These are phyloP conservation scores for Sideroxylon spinosum DNA, from an alignment of 179 eudicot species.

Conservation along the genomic window DNA sequence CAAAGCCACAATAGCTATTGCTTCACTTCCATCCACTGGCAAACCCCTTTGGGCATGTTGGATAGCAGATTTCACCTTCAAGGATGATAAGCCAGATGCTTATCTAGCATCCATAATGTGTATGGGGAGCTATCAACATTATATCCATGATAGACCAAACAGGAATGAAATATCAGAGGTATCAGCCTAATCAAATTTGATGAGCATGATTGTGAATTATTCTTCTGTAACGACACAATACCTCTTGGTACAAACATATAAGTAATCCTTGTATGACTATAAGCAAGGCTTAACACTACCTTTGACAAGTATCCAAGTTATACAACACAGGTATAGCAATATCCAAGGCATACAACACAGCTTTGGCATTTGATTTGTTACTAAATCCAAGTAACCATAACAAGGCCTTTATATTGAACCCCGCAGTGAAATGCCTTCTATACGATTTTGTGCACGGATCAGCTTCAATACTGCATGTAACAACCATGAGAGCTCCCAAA, in stretches of 20 bases:
- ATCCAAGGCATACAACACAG: too few species aligned
- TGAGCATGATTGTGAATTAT: neutral
- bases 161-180: neutral
- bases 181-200: neutral
- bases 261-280: neutral
- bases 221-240: neutral
- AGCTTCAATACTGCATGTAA: too few species aligned
- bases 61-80: slow-evolving; percentile 72
- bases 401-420: neutral
- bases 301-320: neutral
- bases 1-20: slow-evolving; percentile 57
- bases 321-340: neutral
- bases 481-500: too few species aligned
- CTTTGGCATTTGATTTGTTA: neutral
- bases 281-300: neutral
- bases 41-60: slow-evolving; percentile 54
- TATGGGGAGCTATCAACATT: slow-evolving; percentile 13
- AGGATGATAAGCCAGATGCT: slow-evolving; percentile 24
- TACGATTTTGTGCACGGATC: too few species aligned
- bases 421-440: too few species aligned
- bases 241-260: neutral
- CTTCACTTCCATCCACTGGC: slow-evolving; percentile 72
- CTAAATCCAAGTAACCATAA: neutral
- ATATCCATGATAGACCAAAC: neutral
- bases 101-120: slow-evolving; percentile 17